Base-by-base conservation (phyloP, 2,329 filamentous ascomycete species). In the Phaeosphaeria sp. region DNA sequence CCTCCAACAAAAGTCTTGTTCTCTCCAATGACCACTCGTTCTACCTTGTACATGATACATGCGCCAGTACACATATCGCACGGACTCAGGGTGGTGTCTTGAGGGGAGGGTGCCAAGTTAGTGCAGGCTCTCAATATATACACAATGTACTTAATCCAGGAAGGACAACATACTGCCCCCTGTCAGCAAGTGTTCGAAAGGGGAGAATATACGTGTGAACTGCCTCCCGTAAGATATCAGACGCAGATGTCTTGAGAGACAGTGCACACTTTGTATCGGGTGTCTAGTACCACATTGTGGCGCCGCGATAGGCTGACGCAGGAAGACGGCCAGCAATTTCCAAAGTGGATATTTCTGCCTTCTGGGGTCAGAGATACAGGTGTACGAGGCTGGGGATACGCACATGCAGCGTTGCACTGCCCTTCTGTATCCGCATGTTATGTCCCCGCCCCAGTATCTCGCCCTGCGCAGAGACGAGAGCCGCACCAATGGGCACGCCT, bases 1-100 rank as follows among this genome's bases (percentile, higher is more conserved):
- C 89, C 90, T 27, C 90, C 90, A 11, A 91, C 72, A 65, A 91
- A 93, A 20, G 85, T 92, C 70, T 85, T 85, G 78, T 93, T 92
- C 80, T 93, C 90, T 30, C 75, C 90, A 65, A 93, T 86, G 27
- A 93, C 90, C 2, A 93, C 89, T 21, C 90, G 84, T 47, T 84
- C 82, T 56, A 93, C 84, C 68, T 89, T 89, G 81, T 92, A 93
- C 58, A 93, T 82, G 58, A 93, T 80, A 69, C 90, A 92, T 2
- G 90, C 89, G 9, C 90, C 90, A 3, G 90, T 92, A 76, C 89
- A 93, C 90, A 93, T 93, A 71, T 91, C 89, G 74, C 90, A 93
- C 0, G 90, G 90, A 2, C 89, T 91, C 6, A 93, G 80, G 0
- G 90, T 92, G 2, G 90, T 93, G 78, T 91, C n/a, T n/a, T n/a